Evolutionary conservation across 208 protist genomes (phyloP), one percentile per base, ranked within the genome.

Genomic region (Leishmania lainsoni): DNA sequence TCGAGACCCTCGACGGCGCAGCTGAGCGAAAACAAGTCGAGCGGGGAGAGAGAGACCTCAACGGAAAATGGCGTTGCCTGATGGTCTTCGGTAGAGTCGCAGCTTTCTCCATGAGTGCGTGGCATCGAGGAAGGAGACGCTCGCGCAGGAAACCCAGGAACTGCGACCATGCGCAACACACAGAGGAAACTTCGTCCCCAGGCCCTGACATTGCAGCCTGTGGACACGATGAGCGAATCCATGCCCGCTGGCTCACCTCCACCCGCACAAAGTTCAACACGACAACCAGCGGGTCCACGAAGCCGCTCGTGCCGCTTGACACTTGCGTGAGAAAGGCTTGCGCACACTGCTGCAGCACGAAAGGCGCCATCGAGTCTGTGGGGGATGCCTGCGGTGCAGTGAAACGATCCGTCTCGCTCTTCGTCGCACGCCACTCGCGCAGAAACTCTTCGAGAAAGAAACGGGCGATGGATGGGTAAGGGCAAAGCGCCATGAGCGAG

Each of bases 231-330:
- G 73, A 49, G 5, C 77, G 65, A 58, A 75, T 58, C 61, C 73
- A 80, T 14, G 2, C 5, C 56, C 49, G 61, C 45, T 79, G 74
- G n/a, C 75, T 75, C 65, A 70, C 87, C 73, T 81, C 29, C 54
- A 90, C 75, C 12, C 88, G 83, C 26, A 96, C 72, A 83, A 94
- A 93, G 78, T 94, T 95, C 45, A 96, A 52, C 22, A 83, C 83
- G 5, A 86, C 90, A 22, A 96, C 85, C 6, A 96, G 75, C n/a
- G 90, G 91, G 48, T 96, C 91, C 5, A 94, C n/a, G 86, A 96
- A 96, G 12, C 81, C 82, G 12, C 76, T 59, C 58, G 93, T 82
- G 8, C 90, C 86, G 32, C 75, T 65, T 6, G 66, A 51, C 9
- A 95, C 56, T 10, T 89, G 83, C 39, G 75, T 48, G 14, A 90